Base-by-base conservation (phyloP, 2,329 filamentous ascomycete genomes). In the Zasmidium cellare region DNA sequence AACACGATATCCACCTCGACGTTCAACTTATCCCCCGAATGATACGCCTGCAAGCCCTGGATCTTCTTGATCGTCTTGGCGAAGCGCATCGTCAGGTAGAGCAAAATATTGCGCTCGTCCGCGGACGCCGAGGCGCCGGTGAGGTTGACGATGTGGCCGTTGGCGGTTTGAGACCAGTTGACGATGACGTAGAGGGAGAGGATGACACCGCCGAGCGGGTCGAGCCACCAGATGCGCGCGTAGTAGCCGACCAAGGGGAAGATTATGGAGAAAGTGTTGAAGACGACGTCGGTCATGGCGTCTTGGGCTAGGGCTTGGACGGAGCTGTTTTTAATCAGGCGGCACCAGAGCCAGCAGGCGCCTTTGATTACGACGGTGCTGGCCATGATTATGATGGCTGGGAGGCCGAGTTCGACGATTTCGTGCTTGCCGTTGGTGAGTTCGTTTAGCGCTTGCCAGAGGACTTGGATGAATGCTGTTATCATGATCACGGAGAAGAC, bases 51-150 rank as follows among this genome's bases (percentile, higher is more conserved):
- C 56, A 94, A 77, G 28, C 91, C 91, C 71, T 94, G 91, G 60
- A 96, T 94, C 71, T 91, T 87, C 69, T 85, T 86, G 70, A 97
- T 96, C 12, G 89, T 89, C 65, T 89, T 91, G 47, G 92, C 92
- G 71, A 96, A 96, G 19, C 92, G 88, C 89, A 96, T 96, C 1
- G 92, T 94, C 65, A 96, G 83, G 75, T 97, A 97, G 1, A 96
- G 81, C 20, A 96, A 75, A 48, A 96, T 84, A 70, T 94, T 96
- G 25, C 92, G 84, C 77, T 94, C 88, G 66, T 93, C 90, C 0
- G 90, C 87, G 1, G 87, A 86, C 3, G 90, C 90, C 0, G 89
- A 89, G 66, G 89, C 89, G 18, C 91, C 91, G 0, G 88, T 90
- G 25, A 94, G 77, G 68, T 93, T 91, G 70, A 88, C 86, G 69